phyloP scores from a whole-genome alignment of 139 green algal species.

The Chlamydomonas incerta region DNA sequence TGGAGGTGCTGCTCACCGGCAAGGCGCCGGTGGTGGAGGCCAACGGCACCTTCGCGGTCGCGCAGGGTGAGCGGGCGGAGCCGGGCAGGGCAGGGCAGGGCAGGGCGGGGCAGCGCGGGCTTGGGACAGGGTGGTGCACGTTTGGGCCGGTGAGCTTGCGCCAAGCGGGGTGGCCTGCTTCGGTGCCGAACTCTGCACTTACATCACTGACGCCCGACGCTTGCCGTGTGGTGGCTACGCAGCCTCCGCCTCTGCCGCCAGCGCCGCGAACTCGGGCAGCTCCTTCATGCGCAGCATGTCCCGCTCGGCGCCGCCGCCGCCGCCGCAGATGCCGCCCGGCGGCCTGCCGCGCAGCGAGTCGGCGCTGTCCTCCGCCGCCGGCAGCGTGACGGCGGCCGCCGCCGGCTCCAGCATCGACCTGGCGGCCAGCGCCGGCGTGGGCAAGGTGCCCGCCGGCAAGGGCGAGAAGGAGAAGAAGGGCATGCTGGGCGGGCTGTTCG shows the following conservation, averaged over 20 bases:
- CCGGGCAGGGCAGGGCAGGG: not conserved
- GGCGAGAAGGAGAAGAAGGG: conserved; percentile 4
- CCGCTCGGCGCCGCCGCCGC: too few species aligned
- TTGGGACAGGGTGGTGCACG: too few species aligned
- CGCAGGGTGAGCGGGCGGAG: not conserved
- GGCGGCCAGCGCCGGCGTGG: too few species aligned
- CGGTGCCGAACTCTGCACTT: too few species aligned
- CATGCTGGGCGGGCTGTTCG: not conserved
- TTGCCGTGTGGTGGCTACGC: not conserved
- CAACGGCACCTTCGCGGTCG: not conserved
- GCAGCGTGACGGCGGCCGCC: too few species aligned
- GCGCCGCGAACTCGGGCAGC: not conserved
- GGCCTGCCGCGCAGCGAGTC: too few species aligned
- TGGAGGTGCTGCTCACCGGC: conserved; percentile 9
- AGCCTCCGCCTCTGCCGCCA: not conserved
- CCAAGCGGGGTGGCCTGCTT: too few species aligned
- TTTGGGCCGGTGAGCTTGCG: too few species aligned
- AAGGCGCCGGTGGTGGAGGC: conserved; percentile 3
- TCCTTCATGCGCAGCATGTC: not conserved
- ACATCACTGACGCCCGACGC: too few species aligned
- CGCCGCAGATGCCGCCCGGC: too few species aligned
- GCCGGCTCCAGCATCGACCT: not conserved
- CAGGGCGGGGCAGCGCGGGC: not conserved
- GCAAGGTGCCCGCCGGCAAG: not conserved
- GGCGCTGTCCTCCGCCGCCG: too few species aligned